Evolutionary conservation across 805 yeast species (phyloP).

Genomic region (Candida piceae): DNA sequence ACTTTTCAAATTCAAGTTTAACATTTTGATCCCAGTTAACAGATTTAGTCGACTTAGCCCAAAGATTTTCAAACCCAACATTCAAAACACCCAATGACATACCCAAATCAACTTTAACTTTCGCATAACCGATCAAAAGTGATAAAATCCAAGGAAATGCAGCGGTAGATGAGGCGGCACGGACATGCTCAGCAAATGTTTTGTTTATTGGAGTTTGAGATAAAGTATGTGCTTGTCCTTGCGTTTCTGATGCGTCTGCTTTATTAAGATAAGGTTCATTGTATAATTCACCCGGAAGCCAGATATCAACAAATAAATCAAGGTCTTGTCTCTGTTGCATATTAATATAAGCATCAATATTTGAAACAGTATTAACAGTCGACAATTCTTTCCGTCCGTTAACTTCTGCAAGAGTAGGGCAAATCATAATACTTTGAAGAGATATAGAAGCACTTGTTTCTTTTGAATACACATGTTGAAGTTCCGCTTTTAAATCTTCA

Average conservation of each 20-base stretch:
- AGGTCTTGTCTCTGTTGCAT: conserved; percentile 85
- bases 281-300: conserved; percentile 52
- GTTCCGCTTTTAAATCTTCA: conserved; percentile 56
- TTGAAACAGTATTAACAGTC: conserved; percentile 44
- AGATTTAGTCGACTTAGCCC: conserved; percentile 66
- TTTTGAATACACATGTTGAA: conserved; percentile 88
- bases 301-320: conserved; percentile 74
- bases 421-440: conserved; percentile 42
- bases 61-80: conserved; percentile 50
- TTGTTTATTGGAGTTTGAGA: too few relatives aligned
- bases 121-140: conserved; percentile 46
- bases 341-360: conserved; percentile 60
- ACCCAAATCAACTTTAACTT: conserved; percentile 69
- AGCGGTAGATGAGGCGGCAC: conserved; percentile 54
- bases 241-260: conserved; percentile 2
- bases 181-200: conserved; percentile 42
- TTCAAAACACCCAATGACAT: conserved; percentile 69
- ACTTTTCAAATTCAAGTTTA: conserved; percentile 49
- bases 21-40: conserved; percentile 69
- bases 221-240: too few relatives aligned
- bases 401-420: conserved; percentile 43
- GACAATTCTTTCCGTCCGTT: conserved; percentile 37
- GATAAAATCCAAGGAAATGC: conserved; percentile 75
- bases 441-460: conserved; percentile 74
- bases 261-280: conserved; percentile 16